Percentiles rank a stretch among this genome's conserved stretches.
Conservation (phyloP, 202 grass and related monocot genomes). For the Setaria italica region DNA sequence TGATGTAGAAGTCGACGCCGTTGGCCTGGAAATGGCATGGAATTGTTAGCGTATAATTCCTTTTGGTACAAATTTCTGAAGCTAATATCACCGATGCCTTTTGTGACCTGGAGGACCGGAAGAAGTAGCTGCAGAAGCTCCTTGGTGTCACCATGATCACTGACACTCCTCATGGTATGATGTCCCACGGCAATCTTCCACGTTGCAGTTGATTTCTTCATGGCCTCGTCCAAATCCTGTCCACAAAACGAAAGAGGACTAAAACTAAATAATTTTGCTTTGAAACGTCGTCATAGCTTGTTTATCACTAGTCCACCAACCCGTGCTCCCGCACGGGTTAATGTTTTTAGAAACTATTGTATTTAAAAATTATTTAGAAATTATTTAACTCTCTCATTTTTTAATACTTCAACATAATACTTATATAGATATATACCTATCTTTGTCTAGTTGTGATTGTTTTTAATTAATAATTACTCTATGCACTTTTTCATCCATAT, state of each 20-base stretch:
- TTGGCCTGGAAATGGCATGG: constrained; percentile 47
- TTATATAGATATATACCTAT: no score
- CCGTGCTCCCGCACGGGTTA: no score
- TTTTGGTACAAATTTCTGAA: neutral
- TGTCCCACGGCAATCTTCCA: constrained; percentile 98
- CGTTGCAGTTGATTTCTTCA: constrained; percentile 76
- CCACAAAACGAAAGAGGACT: neutral
- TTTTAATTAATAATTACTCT: no score
- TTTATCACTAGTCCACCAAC: no score
- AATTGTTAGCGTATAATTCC: neutral
- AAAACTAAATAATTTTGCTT: neutral
- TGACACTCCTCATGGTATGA: constrained; percentile 93
- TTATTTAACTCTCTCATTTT: no score
- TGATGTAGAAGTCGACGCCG: constrained; percentile 72
- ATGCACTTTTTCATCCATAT: no score
- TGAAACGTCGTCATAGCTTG: neutral
- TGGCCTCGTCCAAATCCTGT: constrained; percentile 76
- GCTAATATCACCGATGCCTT: neutral
- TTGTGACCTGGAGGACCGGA: constrained; percentile 78
- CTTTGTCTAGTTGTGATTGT: no score
- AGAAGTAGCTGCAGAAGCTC: constrained; percentile 79
- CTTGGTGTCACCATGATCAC: constrained; percentile 87
- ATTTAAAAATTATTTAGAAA: no score
- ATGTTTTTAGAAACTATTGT: no score
- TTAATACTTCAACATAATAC: no score